Evolutionary conservation across 2,329 filamentous ascomycete genomes (phyloP).

Genomic region (Cercospora sojina): DNA sequence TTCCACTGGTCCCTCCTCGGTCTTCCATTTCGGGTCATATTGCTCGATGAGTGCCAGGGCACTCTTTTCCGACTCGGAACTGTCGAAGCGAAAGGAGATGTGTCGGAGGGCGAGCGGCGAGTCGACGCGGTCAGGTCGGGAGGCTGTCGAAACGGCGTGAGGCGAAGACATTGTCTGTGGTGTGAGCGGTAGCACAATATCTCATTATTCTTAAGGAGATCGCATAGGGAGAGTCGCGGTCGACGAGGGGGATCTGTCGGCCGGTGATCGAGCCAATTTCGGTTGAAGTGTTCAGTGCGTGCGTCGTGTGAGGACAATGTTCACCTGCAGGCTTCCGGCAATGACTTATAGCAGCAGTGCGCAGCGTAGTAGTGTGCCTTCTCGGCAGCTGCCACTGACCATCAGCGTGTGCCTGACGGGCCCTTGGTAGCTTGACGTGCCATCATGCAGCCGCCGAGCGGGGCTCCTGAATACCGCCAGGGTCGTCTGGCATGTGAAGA

Average conservation of each 20-base stretch:
- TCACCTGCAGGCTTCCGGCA: not conserved
- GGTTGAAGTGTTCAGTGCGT: not conserved
- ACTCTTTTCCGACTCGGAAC: conserved; percentile 72
- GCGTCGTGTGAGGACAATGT: not conserved
- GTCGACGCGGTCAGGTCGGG: conserved; percentile 32
- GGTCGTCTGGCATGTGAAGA: conserved; percentile 1
- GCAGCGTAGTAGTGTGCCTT: not conserved
- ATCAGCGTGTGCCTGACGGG: not conserved
- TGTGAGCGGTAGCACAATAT: conserved; percentile 17
- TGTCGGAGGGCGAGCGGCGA: conserved; percentile 42
- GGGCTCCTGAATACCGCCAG: not conserved
- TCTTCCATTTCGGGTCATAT: conserved; percentile 79
- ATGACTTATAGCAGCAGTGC: not conserved
- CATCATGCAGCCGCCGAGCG: not conserved
- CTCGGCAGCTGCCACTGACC: not conserved
- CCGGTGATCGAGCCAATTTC: conserved; percentile 4
- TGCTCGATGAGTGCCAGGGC: conserved; percentile 76
- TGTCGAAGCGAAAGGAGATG: conserved; percentile 77
- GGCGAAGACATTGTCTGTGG: conserved; percentile 26
- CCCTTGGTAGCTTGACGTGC: not conserved
- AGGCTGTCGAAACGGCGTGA: conserved; percentile 27
- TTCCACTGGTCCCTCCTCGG: conserved; percentile 70
- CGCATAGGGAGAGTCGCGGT: conserved; percentile 15
- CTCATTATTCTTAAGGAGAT: conserved; percentile 18
- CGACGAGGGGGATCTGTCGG: conserved; percentile 11